Base-by-base conservation (phyloP, 1,139 yeast species). In the Pichia sp. region DNA sequence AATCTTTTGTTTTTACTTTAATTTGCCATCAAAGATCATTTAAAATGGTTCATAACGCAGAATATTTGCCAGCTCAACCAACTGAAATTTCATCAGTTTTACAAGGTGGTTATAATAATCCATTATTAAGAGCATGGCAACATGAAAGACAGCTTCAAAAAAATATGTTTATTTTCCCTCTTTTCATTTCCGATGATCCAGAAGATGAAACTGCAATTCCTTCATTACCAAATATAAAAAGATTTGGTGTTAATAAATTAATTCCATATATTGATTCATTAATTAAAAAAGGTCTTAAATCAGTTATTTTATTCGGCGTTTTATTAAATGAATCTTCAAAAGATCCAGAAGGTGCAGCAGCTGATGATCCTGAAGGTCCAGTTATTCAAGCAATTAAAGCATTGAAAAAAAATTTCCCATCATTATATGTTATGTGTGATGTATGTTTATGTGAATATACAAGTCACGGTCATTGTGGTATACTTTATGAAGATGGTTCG, bases 391-490 rank as follows among this genome's bases (percentile, higher is more conserved):
- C 92, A 32, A 83, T 86, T 59, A 83, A 81, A 62, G 73, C 77
- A 2, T 74, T 92, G 53, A 75, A 75, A 53, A 58, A 67, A 43
- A 70, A 76, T 36, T 89, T 86, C 68, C 97, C 98, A 5, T 85
- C 79, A 40, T 74, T 92, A 53, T 92, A 82, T 65, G 79, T 92
- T 55, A 79, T 90, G 76, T 87, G 96, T 64, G 99, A 92, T 64
- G 97, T 92, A 30, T 92, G 99, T 67, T 72, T 92, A 51, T 92
- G 99, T 71, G 99, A 92, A 69, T 92, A 89, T 68, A 92, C 99
- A 7, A 77, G 83, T 48, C 97, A 94, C 62, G 98, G 98, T 8
- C 98, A 92, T 66, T 92, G 99, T 71, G 99, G 99, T 40, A 77
- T 88, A 27, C 73, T 92, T 46, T 75, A 83, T 54, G 90, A 83